Evolutionary conservation across 768 basidiomycete genomes (phyloP), one percentile per base, ranked within the genome.

Genomic region (Lentinula sp.): DNA sequence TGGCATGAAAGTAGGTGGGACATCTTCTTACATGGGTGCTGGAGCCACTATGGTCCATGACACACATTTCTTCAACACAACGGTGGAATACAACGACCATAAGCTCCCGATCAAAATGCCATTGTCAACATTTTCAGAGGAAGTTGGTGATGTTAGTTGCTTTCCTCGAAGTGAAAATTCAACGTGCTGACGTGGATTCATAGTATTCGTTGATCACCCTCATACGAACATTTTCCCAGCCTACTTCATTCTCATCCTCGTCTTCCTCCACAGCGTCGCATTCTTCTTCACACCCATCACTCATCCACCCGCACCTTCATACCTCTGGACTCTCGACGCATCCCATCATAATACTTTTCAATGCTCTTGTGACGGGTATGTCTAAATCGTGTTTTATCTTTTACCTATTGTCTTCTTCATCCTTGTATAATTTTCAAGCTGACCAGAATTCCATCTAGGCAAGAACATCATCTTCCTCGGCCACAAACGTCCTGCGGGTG

Each of bases 401-500:
- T 28, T 28, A 23, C 28, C 28, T 28, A 28, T 28, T 28, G 28
- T 28, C 28, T 28, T 28, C 28, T 28, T 28, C 28, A 3, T 28
- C 28, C 28, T 28, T 28, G 28, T 28, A 28, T 28, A 28, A 28
- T 28, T 28, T 28, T 28, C 28, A 28, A 28, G 28, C 28, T 28
- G 28, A 28, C 28, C 2, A 28, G 28, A 28, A 28, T 28, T 28
- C 28, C 28, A 28, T 3, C 13, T 11, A 51, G 50, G 50, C 13
- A 97, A 98, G 67, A 88, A 95, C n/a, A 91, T 98, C 64, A 88
- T 98, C 64, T 98, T 98, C 75, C 76, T 98, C 59, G 95, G 95
- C 0, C 88, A 97, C 68, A 89, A 84, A 68, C 83, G 89, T 64
- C 92, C 95, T 39, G 95, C 96, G 0, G 89, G 91, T 11, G 85